Base-by-base conservation (phyloP, 2,329 filamentous ascomycete species). In the Calonectria hawksworthii region DNA sequence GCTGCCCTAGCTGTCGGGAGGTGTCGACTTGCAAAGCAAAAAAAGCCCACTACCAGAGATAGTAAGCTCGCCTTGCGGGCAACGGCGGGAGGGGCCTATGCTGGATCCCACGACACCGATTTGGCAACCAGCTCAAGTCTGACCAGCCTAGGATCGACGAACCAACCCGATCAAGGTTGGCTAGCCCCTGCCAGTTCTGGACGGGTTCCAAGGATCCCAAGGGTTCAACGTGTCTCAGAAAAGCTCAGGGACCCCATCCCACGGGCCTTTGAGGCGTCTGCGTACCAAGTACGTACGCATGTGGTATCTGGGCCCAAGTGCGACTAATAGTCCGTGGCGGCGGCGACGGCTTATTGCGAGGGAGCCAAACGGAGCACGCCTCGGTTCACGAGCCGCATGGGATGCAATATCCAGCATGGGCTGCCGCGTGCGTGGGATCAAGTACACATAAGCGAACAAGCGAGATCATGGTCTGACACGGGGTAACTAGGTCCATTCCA, bases 101-200 rank as follows among this genome's bases (percentile, higher is more conserved):
- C 50, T 68, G 75, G 67, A 61, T 74, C 71, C 68, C 38, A 44
- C 38, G 30, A 47, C 51, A 72, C 77, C 76, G 59, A 71, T 80
- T 79, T 74, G 59, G 77, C 68, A 76, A 68, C 64, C 73, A 72
- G 72, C 72, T 75, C 80, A 72, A 75, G 76, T 75, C 74, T 77
- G 74, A 50, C 70, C 52, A 59, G 68, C 52, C 63, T 72, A 72
- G 73, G 73, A 80, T 80, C 68, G 76, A 74, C 72, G 73, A 80
- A 70, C 74, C 78, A 78, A 70, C 54, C 68, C 79, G 64, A 77
- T 71, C 63, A 76, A 75, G 70, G 64, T 74, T 71, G 63, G 61
- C 71, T 74, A 54, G 51, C 68, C 72, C 72, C 72, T 78, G 73
- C 78, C 76, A 70, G 73, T 50, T 72, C 69, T 63, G 23, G 56